Evolutionary conservation across 2,329 filamentous ascomycete species (phyloP).

Genomic region (Pseudocercospora fijiensis): DNA sequence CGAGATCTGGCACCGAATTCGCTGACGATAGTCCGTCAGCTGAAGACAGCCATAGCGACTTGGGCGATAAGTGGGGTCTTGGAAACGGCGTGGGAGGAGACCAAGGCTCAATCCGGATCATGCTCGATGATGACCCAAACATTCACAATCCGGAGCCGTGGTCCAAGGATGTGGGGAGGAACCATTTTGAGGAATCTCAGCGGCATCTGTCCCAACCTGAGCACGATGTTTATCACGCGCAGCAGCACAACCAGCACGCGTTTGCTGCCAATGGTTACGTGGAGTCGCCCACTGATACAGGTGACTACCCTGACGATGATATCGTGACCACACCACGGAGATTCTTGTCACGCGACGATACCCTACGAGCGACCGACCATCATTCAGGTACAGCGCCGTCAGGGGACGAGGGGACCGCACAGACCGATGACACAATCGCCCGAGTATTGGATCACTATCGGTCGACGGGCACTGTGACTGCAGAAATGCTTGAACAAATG

Average conservation of each 20-base stretch:
- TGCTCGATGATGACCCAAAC: slow-evolving; percentile 36
- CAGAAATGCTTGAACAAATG: slow-evolving; percentile 37
- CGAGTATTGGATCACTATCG: slow-evolving; percentile 35
- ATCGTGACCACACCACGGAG: slow-evolving; percentile 33
- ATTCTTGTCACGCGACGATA: slow-evolving; percentile 26
- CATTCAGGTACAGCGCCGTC: slow-evolving; percentile 11
- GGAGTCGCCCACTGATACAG: slow-evolving; percentile 28
- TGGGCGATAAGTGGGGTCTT: slow-evolving; percentile 32
- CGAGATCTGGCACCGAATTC: slow-evolving; percentile 35
- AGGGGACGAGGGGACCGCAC: slow-evolving; percentile 12
- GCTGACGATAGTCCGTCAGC: slow-evolving; percentile 35
- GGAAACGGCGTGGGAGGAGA: slow-evolving; percentile 25
- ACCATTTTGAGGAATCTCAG: slow-evolving; percentile 20
- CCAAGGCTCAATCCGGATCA: slow-evolving; percentile 39
- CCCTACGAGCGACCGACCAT: slow-evolving; percentile 24
- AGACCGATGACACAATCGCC: slow-evolving; percentile 26
- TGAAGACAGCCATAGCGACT: slow-evolving; percentile 29
- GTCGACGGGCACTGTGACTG: slow-evolving; percentile 33
- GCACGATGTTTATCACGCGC: slow-evolving; percentile 21
- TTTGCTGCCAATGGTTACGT: slow-evolving; percentile 28
- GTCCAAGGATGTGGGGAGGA: slow-evolving; percentile 22
- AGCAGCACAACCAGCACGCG: slow-evolving; percentile 27
- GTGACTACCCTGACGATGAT: slow-evolving; percentile 20
- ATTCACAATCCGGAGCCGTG: slow-evolving; percentile 25
- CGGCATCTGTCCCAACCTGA: slow-evolving; percentile 10